A percentile compares a stretch with the other conserved stretches of the same genome.
phyloP scores from a whole-genome alignment of 768 basidiomycete species.

The Tylopilus intermedius region DNA sequence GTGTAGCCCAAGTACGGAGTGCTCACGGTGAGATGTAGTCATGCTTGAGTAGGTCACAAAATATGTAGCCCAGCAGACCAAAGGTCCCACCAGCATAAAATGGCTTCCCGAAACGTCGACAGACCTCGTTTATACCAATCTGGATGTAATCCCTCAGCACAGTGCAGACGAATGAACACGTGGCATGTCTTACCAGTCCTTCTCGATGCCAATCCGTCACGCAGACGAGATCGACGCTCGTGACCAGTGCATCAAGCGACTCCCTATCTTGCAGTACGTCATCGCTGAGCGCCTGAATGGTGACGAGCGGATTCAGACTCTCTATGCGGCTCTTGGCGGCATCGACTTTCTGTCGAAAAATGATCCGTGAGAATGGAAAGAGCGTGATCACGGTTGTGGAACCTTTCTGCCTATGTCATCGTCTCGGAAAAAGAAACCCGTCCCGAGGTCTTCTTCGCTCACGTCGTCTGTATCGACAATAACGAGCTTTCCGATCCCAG shows the following conservation, averaged over 20 bases:
- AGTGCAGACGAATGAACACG: slow-evolving; percentile 2
- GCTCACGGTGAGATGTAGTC: slow-evolving; percentile 82
- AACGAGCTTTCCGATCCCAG: slow-evolving; percentile 88
- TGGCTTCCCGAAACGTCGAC: slow-evolving; percentile 66
- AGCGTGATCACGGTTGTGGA: slow-evolving; percentile 4
- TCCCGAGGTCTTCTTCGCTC: slow-evolving; percentile 79
- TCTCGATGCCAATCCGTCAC: slow-evolving; percentile 74
- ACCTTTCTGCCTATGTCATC: slow-evolving; percentile 91
- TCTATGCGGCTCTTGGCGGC: slow-evolving; percentile 82
- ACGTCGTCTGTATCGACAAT: slow-evolving; percentile 78
- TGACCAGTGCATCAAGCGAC: slow-evolving; percentile 54
- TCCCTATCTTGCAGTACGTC: slow-evolving; percentile 44
- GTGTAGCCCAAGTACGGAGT: slow-evolving; percentile 7
- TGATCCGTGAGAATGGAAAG: slow-evolving; percentile 18
- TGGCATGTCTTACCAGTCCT: slow-evolving; percentile 53
- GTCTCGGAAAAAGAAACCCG: slow-evolving; percentile 91
- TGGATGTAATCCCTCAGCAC: slow-evolving; percentile 10
- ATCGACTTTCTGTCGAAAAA: slow-evolving; percentile 63
- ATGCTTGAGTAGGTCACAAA: slow-evolving; percentile 86
- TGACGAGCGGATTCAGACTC: slow-evolving; percentile 88
- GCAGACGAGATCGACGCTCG: slow-evolving; percentile 78
- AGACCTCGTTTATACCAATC: slow-evolving; percentile 76
- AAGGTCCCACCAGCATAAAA: slow-evolving; percentile 93
- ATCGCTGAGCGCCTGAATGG: slow-evolving; percentile 62
- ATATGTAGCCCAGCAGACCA: slow-evolving; percentile 89